phyloP scores from a whole-genome alignment of 768 basidiomycete genomes.

The Rhizopogon roseolus region DNA sequence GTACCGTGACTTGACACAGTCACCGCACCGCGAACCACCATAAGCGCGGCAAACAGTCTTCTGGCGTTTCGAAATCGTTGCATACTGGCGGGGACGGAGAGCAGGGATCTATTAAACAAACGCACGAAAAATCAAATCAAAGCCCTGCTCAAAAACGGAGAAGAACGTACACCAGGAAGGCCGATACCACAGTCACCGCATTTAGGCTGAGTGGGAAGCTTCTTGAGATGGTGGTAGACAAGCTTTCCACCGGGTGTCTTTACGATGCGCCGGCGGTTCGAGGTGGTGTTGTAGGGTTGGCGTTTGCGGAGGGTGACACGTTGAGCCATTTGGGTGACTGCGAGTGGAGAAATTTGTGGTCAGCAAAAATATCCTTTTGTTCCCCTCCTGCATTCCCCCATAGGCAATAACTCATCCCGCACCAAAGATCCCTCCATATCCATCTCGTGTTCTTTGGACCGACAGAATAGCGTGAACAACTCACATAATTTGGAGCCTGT shows the following conservation, averaged over 20 bases:
- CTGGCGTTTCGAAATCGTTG: conserved; percentile 92
- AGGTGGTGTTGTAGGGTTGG: conserved; percentile 96
- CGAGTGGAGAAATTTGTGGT: background rate
- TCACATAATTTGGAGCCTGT: conserved; percentile 3
- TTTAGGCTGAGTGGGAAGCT: conserved; percentile 86
- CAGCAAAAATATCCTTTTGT: too few relatives aligned
- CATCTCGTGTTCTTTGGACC: too few relatives aligned
- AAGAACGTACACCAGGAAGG: conserved; percentile 80
- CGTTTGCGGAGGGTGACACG: conserved; percentile 99
- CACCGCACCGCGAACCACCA: conserved; percentile 95
- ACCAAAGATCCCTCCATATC: too few relatives aligned
- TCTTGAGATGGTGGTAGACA: conserved; percentile 97
- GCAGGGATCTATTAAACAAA: conserved; percentile 67
- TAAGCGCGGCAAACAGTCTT: conserved; percentile 97
- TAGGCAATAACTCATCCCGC: too few relatives aligned
- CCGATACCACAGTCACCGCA: conserved; percentile 98
- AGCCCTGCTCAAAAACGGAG: background rate
- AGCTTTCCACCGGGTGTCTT: conserved; percentile 99
- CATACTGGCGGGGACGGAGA: conserved; percentile 93
- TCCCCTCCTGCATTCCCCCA: too few relatives aligned
- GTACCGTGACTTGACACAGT: conserved; percentile 92
- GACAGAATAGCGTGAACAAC: background rate
- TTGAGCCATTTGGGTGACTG: conserved; percentile 75
- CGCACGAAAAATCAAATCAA: background rate
- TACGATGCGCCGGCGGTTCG: conserved; percentile 89